phyloP scores from a whole-genome alignment of 345 rosid genomes.

The Microcos paniculata region DNA sequence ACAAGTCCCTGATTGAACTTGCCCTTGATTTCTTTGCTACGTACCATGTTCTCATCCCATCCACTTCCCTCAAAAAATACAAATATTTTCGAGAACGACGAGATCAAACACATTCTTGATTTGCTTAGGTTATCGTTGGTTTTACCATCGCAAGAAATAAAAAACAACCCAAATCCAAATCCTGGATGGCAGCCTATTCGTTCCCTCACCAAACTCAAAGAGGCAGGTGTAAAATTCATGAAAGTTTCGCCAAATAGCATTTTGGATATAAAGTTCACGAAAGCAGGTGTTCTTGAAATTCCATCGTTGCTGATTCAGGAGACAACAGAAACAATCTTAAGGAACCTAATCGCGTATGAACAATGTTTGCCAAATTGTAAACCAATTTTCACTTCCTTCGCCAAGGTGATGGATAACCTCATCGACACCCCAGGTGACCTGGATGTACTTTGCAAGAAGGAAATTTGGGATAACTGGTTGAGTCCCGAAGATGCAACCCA shows the following conservation, averaged over 20 bases:
- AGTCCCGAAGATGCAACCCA: conserved; percentile 15
- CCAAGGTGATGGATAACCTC: conserved; percentile 25
- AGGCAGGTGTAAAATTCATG: conserved; percentile 17
- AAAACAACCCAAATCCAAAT: background rate
- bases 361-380: conserved; percentile 15
- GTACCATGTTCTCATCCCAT: background rate
- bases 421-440: conserved; percentile 24
- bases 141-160: background rate
- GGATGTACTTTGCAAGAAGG: conserved; percentile 16
- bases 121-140: conserved; percentile 19
- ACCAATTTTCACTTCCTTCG: conserved; percentile 24
- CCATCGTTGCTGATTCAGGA: conserved; percentile 14
- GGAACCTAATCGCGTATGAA: conserved; percentile 20
- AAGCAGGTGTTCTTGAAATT: conserved; percentile 7
- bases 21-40: conserved; percentile 13
- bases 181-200: conserved; percentile 12
- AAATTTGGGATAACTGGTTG: conserved; percentile 14
- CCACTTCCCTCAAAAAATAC: background rate
- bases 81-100: background rate
- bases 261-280: conserved; percentile 14
- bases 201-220: conserved; percentile 10
- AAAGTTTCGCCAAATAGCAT: background rate
- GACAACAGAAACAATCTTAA: conserved; percentile 11
- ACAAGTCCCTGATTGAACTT: conserved; percentile 13
- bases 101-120: conserved; percentile 29